A percentile compares a stretch with the other conserved stretches of the same genome.
These are phyloP conservation scores for Penicillium antarcticum DNA, from an alignment of 495 filamentous ascomycete genomes.

Conservation along the genomic window DNA sequence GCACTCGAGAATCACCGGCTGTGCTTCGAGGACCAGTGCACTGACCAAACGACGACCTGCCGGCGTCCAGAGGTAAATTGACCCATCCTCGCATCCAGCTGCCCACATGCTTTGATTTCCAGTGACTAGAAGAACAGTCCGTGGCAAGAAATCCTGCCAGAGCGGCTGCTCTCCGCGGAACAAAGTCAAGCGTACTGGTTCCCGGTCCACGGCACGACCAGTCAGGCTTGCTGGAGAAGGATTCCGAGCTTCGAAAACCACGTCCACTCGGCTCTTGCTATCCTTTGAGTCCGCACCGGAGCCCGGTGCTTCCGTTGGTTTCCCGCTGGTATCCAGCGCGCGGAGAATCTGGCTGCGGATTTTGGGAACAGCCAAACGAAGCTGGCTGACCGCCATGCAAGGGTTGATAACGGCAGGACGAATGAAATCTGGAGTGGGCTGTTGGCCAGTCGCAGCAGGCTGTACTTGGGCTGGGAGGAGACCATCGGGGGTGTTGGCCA, in stretches of 20 bases:
- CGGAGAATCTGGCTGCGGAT: conserved; percentile 73
- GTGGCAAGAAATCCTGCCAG: conserved; percentile 92
- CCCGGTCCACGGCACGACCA: conserved; percentile 57
- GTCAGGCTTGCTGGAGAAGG: conserved; percentile 56
- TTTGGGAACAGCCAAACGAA: conserved; percentile 87
- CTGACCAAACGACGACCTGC: conserved; percentile 85
- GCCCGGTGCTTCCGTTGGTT: conserved; percentile 42
- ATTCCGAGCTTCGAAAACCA: conserved; percentile 73
- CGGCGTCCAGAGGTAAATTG: conserved; percentile 90
- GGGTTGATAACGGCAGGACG: conserved; percentile 85
- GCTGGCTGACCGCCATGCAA: conserved; percentile 72
- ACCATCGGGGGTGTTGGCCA: conserved; percentile 74
- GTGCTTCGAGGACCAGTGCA: conserved; percentile 81
- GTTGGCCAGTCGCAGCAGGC: conserved; percentile 52
- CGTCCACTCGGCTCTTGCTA: conserved; percentile 55
- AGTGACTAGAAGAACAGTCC: conserved; percentile 77
- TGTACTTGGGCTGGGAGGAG: conserved; percentile 62
- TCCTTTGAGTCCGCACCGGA: conserved; percentile 50
- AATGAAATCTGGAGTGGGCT: conserved; percentile 79
- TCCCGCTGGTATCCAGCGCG: conserved; percentile 43
- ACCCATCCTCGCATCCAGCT: conserved; percentile 89
- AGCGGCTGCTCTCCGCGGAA: conserved; percentile 77
- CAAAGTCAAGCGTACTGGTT: conserved; percentile 79
- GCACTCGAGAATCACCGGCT: conserved; percentile 89
- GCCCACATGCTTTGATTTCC: conserved; percentile 91